Evolutionary conservation across 2,329 filamentous ascomycete genomes (phyloP).

Genomic region (Diatrype stigma): DNA sequence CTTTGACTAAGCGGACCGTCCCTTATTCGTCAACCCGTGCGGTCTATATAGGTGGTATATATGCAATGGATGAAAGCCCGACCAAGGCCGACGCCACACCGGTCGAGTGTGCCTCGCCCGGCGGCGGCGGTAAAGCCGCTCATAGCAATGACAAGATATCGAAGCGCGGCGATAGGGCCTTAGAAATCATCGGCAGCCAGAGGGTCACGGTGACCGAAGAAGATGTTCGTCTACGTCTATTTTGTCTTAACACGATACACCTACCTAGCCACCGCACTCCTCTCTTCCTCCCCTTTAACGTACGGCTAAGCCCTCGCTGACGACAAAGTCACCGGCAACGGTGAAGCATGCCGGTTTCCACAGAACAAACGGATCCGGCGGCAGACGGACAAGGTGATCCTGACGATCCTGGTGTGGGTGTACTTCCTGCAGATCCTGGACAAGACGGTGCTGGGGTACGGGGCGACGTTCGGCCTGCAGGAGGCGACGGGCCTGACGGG

Average conservation of each 20-base stretch:
- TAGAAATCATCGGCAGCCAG: neutral
- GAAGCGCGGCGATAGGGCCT: neutral
- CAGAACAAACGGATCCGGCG: neutral
- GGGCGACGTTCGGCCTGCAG: constrained; percentile 59
- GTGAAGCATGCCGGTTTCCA: too few relatives aligned
- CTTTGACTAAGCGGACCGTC: too few relatives aligned
- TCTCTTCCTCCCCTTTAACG: too few relatives aligned
- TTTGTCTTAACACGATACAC: neutral
- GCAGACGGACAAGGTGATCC: constrained; percentile 36
- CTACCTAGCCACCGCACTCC: neutral
- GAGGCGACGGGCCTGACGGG: constrained; percentile 53
- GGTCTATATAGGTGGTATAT: too few relatives aligned
- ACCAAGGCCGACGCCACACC: neutral
- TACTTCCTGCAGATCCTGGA: constrained; percentile 62
- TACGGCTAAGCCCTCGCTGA: neutral
- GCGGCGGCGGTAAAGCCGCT: neutral
- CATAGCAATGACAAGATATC: too few relatives aligned
- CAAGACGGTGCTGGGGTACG: constrained; percentile 58
- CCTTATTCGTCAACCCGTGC: too few relatives aligned
- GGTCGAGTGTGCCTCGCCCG: neutral
- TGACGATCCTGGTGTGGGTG: constrained; percentile 49
- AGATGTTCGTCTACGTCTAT: neutral
- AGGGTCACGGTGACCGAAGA: neutral
- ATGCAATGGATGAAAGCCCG: neutral
- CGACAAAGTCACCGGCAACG: too few relatives aligned